Percentiles rank a stretch among this genome's conserved stretches.
These are phyloP conservation scores for Epichloe sibirici DNA, from an alignment of 2,329 filamentous ascomycete species.

Conservation along the genomic window DNA sequence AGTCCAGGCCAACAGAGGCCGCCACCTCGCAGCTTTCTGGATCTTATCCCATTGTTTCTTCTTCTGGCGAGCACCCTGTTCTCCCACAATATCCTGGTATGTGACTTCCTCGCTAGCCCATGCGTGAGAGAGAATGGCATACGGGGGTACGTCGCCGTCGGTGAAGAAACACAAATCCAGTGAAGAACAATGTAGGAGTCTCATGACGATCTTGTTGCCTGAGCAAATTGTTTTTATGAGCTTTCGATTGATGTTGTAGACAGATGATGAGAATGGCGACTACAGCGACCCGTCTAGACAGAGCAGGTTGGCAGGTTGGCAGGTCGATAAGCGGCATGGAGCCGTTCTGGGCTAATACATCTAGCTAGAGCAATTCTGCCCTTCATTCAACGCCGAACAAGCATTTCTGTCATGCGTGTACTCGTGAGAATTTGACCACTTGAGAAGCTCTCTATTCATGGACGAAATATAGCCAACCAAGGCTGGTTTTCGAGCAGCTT, in stretches of 20 bases:
- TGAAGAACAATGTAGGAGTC: background rate
- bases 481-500: background rate
- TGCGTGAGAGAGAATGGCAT: background rate
- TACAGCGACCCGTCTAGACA: no score
- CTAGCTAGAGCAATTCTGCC: no score
- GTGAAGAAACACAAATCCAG: background rate
- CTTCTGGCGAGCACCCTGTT: constrained; percentile 1
- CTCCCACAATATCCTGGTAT: background rate
- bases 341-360: no score
- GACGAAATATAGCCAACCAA: background rate
- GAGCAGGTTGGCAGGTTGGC: background rate
- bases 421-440: background rate
- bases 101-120: background rate
- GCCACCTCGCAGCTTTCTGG: constrained; percentile 8
- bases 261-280: no score
- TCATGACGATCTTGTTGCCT: background rate
- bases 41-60: constrained; percentile 5
- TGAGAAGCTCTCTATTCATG: background rate
- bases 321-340: background rate
- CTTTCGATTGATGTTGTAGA: no score
- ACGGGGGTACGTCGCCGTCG: background rate
- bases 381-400: no score
- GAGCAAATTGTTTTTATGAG: background rate
- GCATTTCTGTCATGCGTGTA: no score
- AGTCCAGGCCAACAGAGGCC: background rate